Evolutionary conservation across 805 yeast species (phyloP), one percentile per base, ranked within the genome.

Genomic region (Spencermartinsiella europaea): DNA sequence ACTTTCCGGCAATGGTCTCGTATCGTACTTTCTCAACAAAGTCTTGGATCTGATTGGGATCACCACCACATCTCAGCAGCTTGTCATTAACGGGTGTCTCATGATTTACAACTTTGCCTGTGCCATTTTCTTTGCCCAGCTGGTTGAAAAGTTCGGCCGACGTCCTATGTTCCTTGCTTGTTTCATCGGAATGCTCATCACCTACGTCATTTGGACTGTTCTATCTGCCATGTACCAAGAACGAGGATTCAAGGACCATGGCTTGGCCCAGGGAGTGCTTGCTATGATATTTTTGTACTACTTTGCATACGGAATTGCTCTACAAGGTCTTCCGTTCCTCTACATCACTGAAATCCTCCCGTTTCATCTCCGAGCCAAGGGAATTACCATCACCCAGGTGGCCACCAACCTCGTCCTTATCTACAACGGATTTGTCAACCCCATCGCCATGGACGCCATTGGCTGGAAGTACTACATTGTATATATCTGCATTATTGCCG

Each of bases 11-110:
- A 47, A 45, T 38, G 49, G 45, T 5, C 47, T 50, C 15, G 40
- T 46, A 21, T 38, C 50, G 7, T 76, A 75, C 67, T 76, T 76
- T 62, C 61, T 76, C 51, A 65, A 67, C 51, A 68, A 69, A 54
- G 81, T 79, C 16, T 68, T 79, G 52, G 58, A 65, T 50, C 71
- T 77, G 21, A 75, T 77, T 58, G 82, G 83, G 49, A 74, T 77
- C 57, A 73, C 75, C 15, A 19, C 35, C n/a, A 28, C 49, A 16
- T 34, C 34, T n/a, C 21, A 42, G 33, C 55, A 51, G 42, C 51
- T 51, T 10, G 35, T 40, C 15, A 48, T 48, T 42, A 51, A 51
- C 40, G 48, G 45, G 27, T 50, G 49, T 25, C 22, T 42, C 15
- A 39, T 33, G 42, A 42, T 50, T 21, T 48, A 48, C 38, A 39